Evolutionary conservation across 2,329 filamentous ascomycete species (phyloP).

Genomic region (Trichoderma brevicompactum): DNA sequence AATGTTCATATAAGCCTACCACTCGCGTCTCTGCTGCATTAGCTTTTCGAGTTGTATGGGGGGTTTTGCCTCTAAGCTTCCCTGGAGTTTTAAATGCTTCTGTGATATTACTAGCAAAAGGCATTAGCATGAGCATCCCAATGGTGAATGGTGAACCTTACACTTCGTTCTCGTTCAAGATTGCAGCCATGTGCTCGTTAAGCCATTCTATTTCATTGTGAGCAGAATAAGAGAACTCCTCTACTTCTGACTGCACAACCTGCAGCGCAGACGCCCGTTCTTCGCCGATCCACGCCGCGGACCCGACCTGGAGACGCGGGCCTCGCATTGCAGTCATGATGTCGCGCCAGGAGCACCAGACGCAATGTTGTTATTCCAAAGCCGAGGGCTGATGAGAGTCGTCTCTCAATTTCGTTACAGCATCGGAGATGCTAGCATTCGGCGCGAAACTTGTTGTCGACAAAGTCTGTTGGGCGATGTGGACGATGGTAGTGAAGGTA

Average conservation of each 20-base stretch:
- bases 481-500: conserved; percentile 31
- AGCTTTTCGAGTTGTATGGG: conserved; percentile 68
- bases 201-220: conserved; percentile 97
- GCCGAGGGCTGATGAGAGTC: neutral
- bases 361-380: conserved; percentile 3
- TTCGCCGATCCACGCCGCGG: conserved; percentile 80
- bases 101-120: conserved; percentile 71
- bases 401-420: conserved; percentile 22
- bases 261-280: conserved; percentile 79
- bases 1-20: conserved; percentile 52
- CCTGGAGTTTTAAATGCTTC: conserved; percentile 96
- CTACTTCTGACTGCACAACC: conserved; percentile 79
- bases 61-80: conserved; percentile 80
- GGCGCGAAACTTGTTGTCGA: neutral
- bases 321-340: conserved; percentile 54
- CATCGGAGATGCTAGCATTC: conserved; percentile 10
- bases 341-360: conserved; percentile 4
- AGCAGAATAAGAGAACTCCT: conserved; percentile 91
- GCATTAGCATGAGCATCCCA: conserved; percentile 29
- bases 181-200: conserved; percentile 96
- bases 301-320: conserved; percentile 74
- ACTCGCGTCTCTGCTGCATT: conserved; percentile 63
- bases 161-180: conserved; percentile 87
- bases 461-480: conserved; percentile 6
- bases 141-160: conserved; percentile 47